phyloP scores from a whole-genome alignment of 768 basidiomycete genomes.

The Mycena epipterygia region DNA sequence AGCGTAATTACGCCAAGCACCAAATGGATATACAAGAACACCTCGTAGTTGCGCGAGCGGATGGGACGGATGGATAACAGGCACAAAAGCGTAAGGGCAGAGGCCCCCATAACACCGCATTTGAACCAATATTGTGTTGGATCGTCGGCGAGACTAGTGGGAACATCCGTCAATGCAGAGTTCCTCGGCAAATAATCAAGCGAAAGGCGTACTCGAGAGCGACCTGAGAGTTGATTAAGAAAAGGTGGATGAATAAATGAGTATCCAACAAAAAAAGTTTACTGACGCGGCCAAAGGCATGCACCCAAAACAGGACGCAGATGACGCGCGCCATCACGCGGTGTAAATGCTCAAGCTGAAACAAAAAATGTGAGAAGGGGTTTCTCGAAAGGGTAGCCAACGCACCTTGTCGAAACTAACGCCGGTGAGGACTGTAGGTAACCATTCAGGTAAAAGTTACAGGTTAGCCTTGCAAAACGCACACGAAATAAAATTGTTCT shows the following conservation, averaged over 20 bases:
- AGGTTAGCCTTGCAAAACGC: slow-evolving; percentile 15
- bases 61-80: slow-evolving; percentile 53
- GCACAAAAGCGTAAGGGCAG: slow-evolving; percentile 48
- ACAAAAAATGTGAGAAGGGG: background rate
- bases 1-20: slow-evolving; percentile 47
- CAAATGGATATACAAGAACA: slow-evolving; percentile 56
- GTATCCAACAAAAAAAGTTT: too few relatives aligned
- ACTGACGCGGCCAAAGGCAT: slow-evolving; percentile 46
- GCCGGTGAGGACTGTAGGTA: slow-evolving; percentile 51
- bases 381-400: background rate
- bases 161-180: slow-evolving; percentile 1
- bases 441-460: background rate
- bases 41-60: slow-evolving; percentile 52
- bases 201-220: slow-evolving; percentile 3
- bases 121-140: slow-evolving; percentile 21
- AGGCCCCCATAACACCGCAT: slow-evolving; percentile 37
- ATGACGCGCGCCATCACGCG: slow-evolving; percentile 56
- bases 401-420: slow-evolving; percentile 46
- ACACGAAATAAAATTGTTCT: slow-evolving; percentile 63
- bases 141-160: background rate
- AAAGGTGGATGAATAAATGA: background rate
- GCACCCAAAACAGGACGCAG: slow-evolving; percentile 55
- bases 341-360: slow-evolving; percentile 51
- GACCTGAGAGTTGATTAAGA: background rate
- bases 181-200: background rate